Percentiles rank a stretch among this genome's conserved stretches.
phyloP scores from a whole-genome alignment of 1,284 basidiomycete species.

The Earliella scabrosa region DNA sequence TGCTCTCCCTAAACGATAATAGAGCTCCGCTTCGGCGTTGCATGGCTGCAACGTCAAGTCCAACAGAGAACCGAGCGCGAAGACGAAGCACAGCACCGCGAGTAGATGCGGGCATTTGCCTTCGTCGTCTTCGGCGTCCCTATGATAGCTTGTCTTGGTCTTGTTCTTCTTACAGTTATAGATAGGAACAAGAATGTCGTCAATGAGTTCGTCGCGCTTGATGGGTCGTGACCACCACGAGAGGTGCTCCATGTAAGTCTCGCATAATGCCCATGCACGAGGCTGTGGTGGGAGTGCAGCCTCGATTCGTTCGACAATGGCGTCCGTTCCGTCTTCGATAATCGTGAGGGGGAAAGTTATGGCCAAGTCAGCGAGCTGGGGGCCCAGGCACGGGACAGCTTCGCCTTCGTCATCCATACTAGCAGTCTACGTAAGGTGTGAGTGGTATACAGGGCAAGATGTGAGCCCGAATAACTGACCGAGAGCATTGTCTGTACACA shows the following conservation, averaged over 20 bases:
- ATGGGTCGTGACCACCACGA: slow-evolving; percentile 65
- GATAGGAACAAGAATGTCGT: slow-evolving; percentile 62
- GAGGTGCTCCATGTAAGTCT: slow-evolving; percentile 70
- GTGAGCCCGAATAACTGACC: slow-evolving; percentile 41
- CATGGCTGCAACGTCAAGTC: slow-evolving; percentile 66
- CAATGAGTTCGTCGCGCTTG: slow-evolving; percentile 65
- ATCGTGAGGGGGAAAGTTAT: slow-evolving; percentile 32
- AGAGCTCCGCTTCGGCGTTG: slow-evolving; percentile 61
- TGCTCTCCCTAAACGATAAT: slow-evolving; percentile 60
- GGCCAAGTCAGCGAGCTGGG: slow-evolving; percentile 27
- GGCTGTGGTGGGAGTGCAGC: slow-evolving; percentile 35
- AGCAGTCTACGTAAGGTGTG: slow-evolving; percentile 3
- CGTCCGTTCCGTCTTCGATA: slow-evolving; percentile 27
- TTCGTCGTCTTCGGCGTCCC: slow-evolving; percentile 18
- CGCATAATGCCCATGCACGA: slow-evolving; percentile 62
- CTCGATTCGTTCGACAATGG: slow-evolving; percentile 32
- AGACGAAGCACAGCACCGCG: slow-evolving; percentile 60
- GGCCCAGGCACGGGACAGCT: slow-evolving; percentile 25
- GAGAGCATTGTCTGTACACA: slow-evolving; percentile 53
- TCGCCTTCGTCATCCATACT: slow-evolving; percentile 19
- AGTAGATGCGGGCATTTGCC: slow-evolving; percentile 51
- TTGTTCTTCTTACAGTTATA: slow-evolving; percentile 57
- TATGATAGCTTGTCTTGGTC: slow-evolving; percentile 33
- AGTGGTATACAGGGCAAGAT: too few species aligned
- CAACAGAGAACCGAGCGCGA: slow-evolving; percentile 63